These are phyloP conservation scores for Aspergillus viridinutans DNA, from an alignment of 2,329 filamentous ascomycete genomes.

Conservation along the genomic window DNA sequence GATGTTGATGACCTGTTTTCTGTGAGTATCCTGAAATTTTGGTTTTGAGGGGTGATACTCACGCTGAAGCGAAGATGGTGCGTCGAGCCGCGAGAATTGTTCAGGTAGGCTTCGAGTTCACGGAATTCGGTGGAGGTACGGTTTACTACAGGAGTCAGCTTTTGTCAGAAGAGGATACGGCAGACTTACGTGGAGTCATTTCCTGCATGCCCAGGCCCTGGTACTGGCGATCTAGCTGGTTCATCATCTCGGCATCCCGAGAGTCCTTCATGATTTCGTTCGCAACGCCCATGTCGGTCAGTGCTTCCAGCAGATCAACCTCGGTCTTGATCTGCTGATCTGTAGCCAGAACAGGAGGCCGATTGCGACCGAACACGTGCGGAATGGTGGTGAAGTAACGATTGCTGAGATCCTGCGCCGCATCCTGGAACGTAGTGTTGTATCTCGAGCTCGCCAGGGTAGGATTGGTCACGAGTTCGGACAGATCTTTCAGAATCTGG, in stretches of 20 bases:
- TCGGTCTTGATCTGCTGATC: slow-evolving; percentile 64
- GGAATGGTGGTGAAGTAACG: slow-evolving; percentile 78
- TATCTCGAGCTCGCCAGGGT: slow-evolving; percentile 46
- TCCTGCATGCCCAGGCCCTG: slow-evolving; percentile 67
- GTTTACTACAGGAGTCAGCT: slow-evolving; percentile 44
- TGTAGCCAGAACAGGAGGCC: slow-evolving; percentile 63
- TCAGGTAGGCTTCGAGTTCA: slow-evolving; percentile 63
- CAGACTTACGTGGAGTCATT: slow-evolving; percentile 57
- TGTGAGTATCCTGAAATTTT: not conserved
- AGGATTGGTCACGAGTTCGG: slow-evolving; percentile 59
- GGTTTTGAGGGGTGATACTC: not conserved
- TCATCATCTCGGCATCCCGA: slow-evolving; percentile 51
- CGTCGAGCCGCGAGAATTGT: slow-evolving; percentile 61
- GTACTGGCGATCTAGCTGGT: slow-evolving; percentile 70
- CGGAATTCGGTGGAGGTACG: slow-evolving; percentile 58
- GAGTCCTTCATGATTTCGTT: slow-evolving; percentile 70
- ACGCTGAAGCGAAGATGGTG: slow-evolving; percentile 50
- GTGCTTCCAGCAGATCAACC: slow-evolving; percentile 71
- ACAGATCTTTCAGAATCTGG: slow-evolving; percentile 70
- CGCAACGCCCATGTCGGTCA: slow-evolving; percentile 82
- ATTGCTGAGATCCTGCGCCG: slow-evolving; percentile 66
- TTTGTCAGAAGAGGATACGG: not conserved
- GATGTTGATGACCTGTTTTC: slow-evolving; percentile 59
- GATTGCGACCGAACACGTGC: slow-evolving; percentile 70
- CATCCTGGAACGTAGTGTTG: slow-evolving; percentile 32